phyloP scores from a whole-genome alignment of 495 filamentous ascomycete genomes.

The Ascodesmis nigricans region DNA sequence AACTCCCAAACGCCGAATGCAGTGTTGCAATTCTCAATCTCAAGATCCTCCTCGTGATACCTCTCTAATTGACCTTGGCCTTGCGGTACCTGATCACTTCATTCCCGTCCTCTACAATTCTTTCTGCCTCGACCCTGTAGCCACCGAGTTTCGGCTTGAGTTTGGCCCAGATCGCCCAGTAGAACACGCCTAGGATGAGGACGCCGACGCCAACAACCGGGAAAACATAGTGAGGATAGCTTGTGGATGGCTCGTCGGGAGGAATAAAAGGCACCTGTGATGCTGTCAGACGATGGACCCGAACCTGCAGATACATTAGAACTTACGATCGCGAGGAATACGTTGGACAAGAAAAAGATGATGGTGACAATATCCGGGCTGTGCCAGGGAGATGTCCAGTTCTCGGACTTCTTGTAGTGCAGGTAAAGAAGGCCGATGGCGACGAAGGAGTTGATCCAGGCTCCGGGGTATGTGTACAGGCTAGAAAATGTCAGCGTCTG shows the following conservation, averaged over 20 bases:
- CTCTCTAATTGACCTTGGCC: too few species aligned
- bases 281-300: too few species aligned
- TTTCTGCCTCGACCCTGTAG: conserved; percentile 26
- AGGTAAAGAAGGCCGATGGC: conserved; percentile 28
- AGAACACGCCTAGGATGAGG: conserved; percentile 23
- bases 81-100: conserved; percentile 28
- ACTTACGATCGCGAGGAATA: conserved; percentile 24
- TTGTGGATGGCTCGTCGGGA: conserved; percentile 15
- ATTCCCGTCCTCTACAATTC: conserved; percentile 23
- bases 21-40: too few species aligned
- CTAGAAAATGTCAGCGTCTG: conserved; percentile 27
- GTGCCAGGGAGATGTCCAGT: conserved; percentile 26
- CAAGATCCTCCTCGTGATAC: too few species aligned
- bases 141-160: conserved; percentile 22
- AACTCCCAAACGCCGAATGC: too few species aligned
- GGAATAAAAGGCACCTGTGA: conserved; percentile 30
- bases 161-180: conserved; percentile 25
- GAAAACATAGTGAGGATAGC: conserved; percentile 27
- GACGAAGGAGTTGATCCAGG: conserved; percentile 29
- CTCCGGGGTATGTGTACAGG: conserved; percentile 30
- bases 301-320: too few species aligned
- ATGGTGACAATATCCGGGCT: conserved; percentile 20
- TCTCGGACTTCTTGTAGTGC: too few species aligned
- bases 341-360: conserved; percentile 24
- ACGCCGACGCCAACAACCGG: conserved; percentile 26